These are phyloP conservation scores for Sextonia rubra DNA, from an alignment of 164 flowering plant genomes.

Conservation along the genomic window DNA sequence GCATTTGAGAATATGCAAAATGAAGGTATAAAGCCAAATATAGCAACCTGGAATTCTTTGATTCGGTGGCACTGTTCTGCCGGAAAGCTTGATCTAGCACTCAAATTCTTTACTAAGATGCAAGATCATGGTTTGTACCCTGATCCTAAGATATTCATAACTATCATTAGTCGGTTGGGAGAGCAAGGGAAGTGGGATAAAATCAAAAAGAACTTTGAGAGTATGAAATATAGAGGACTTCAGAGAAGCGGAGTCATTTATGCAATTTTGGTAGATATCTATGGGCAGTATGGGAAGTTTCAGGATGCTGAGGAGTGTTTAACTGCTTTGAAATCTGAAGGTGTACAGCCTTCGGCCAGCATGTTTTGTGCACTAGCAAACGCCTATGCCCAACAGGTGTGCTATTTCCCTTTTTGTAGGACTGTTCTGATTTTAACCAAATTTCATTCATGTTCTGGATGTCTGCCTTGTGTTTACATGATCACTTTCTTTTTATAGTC, in stretches of 20 bases:
- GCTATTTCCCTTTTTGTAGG: neutral
- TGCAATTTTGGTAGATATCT: conserved; percentile 73
- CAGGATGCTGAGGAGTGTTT: conserved; percentile 60
- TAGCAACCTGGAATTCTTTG: conserved; percentile 74
- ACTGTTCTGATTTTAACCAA: neutral
- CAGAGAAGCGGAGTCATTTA: conserved; percentile 48
- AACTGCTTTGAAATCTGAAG: conserved; percentile 54
- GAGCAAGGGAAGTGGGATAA: conserved; percentile 81
- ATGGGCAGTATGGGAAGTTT: conserved; percentile 75
- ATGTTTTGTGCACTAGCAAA: conserved; percentile 66
- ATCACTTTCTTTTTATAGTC: neutral
- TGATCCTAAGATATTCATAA: conserved; percentile 73
- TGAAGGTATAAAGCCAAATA: conserved; percentile 58
- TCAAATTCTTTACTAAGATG: conserved; percentile 62
- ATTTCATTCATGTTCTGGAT: neutral
- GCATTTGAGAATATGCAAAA: conserved; percentile 58
- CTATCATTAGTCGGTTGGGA: conserved; percentile 58
- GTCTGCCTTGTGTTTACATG: neutral
- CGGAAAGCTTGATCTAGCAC: conserved; percentile 49
- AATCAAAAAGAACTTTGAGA: conserved; percentile 54
- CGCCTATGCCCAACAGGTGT: conserved; percentile 85
- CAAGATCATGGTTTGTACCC: conserved; percentile 78
- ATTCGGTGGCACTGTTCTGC: conserved; percentile 68
- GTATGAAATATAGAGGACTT: conserved; percentile 50
- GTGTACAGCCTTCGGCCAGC: conserved; percentile 45